Conservation (phyloP, 192 early-diverging fungal genomes). For the Cladochytrium replicatum region DNA sequence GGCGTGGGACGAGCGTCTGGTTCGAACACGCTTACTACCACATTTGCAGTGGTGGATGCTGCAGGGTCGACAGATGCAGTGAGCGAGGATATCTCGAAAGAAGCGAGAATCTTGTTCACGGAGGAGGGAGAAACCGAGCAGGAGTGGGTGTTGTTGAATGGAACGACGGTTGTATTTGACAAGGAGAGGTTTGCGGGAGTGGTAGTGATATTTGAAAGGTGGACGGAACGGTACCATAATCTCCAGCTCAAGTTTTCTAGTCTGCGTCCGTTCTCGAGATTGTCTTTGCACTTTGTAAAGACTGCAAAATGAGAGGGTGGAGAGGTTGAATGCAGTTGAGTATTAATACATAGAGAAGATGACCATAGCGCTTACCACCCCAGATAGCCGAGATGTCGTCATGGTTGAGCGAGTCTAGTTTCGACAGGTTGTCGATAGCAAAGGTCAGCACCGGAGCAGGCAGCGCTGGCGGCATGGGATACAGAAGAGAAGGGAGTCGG, state of each 20-base stretch:
- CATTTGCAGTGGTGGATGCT: too few species aligned
- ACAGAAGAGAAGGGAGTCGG: too few species aligned
- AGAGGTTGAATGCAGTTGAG: not conserved
- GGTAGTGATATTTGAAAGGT: constrained; percentile 7
- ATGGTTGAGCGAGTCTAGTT: constrained; percentile 21
- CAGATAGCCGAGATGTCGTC: constrained; percentile 31
- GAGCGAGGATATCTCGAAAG: too few species aligned
- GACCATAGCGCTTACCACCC: constrained; percentile 6
- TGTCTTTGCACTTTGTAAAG: constrained; percentile 38
- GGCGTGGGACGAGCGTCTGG: too few species aligned
- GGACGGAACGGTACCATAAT: constrained; percentile 31
- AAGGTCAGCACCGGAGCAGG: constrained; percentile 30
- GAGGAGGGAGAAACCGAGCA: constrained; percentile 12
- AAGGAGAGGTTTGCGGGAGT: constrained; percentile 4
- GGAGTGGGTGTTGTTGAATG: constrained; percentile 1
- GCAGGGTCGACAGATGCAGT: too few species aligned
- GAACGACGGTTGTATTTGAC: not conserved
- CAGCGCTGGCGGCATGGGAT: constrained; percentile 22
- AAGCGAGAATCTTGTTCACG: constrained; percentile 15
- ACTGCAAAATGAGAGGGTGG: constrained; percentile 3
- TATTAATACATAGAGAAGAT: not conserved
- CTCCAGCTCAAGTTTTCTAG: constrained; percentile 33
- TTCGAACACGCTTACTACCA: too few species aligned
- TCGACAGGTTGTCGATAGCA: constrained; percentile 23
- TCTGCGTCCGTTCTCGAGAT: constrained; percentile 30